Base-by-base conservation (phyloP, 75 land plant species). In the Cunninghamia lanceolata region DNA sequence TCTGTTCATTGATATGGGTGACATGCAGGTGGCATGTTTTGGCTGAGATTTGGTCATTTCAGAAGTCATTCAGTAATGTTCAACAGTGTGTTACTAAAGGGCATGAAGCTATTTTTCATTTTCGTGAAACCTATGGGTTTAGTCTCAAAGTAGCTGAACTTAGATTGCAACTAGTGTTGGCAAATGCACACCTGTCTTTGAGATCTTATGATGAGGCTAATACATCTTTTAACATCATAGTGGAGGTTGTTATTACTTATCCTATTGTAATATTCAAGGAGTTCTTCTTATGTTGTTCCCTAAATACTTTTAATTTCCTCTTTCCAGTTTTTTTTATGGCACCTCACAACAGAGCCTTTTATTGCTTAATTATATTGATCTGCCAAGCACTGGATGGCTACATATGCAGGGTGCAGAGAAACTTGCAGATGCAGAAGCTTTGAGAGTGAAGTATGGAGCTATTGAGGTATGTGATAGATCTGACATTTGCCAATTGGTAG, bases 21-120 rank as follows among this genome's bases (percentile, higher is more conserved):
- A 79, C n/a, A 3, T 21, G 46, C 91, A 90, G 91, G 68, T 90
- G 90, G 91, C 89, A 90, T 50, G 86, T 88, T 36, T 82, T 90
- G 80, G 91, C 89, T 50, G 89, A 90, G 83, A 84, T 90, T 63
- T 56, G 83, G 73, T 53, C 56, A 54, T 85, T 32, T n/a, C 85
- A 88, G 53, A 86, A 86, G n/a, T 74, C 91, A 85, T 73, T 85
- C 59, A 80, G 59, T n/a, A 82, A 32, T 88, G 91, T 86, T 73
- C 82, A 82, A 80, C 89, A 87, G 30, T 87, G 91, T 75, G 63
- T 90, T 42, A 85, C 40, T 68, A 89, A 82, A 80, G 91, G 91
- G 10, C 77, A 81, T 14, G 87, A 90, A 54, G 87, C 83, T n/a
- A 43, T 90, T 53, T 53, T 10, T 63, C 8, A 35, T 11, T 85